Conservation (phyloP, 805 yeast genomes). For the Yamadazyma nakazawae region DNA sequence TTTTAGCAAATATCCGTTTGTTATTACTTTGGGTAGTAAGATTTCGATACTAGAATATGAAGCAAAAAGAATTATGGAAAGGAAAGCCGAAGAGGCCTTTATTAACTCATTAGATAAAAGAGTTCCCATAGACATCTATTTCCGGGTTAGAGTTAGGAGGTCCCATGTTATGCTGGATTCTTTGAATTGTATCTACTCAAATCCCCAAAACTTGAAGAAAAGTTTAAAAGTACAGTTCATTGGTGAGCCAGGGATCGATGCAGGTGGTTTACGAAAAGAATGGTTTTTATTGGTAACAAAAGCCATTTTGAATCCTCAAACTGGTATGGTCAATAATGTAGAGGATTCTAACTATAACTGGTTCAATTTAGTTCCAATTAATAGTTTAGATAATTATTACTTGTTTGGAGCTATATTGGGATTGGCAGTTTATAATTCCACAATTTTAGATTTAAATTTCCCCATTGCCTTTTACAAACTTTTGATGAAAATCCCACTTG, state of each 20-base stretch:
- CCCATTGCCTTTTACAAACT: conserved; percentile 78
- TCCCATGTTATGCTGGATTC: conserved; percentile 71
- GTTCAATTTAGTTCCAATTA: conserved; percentile 57
- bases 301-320: conserved; percentile 64
- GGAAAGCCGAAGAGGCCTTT: conserved; percentile 87
- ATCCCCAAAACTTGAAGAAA: conserved; percentile 63
- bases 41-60: conserved; percentile 79
- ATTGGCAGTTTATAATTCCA: conserved; percentile 85
- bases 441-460: conserved; percentile 74
- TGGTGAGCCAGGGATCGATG: conserved; percentile 92
- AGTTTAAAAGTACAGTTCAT: conserved; percentile 74
- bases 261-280: conserved; percentile 90
- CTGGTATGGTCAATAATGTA: conserved; percentile 63
- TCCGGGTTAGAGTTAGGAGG: conserved; percentile 68
- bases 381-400: conserved; percentile 55
- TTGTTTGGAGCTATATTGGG: conserved; percentile 86
- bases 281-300: conserved; percentile 81
- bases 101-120: conserved; percentile 66
- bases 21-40: conserved; percentile 78
- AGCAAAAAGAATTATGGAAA: conserved; percentile 75
- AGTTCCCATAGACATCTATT: conserved; percentile 61
- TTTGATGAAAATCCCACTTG: conserved; percentile 52
- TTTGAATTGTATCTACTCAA: conserved; percentile 54
- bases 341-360: conserved; percentile 72
- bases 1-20: conserved; percentile 84